Percentiles rank a stretch among this genome's conserved stretches.
Evolutionary conservation across 352 stramenopile genomes (phyloP).

Genomic region (Globisporangium perplexum): DNA sequence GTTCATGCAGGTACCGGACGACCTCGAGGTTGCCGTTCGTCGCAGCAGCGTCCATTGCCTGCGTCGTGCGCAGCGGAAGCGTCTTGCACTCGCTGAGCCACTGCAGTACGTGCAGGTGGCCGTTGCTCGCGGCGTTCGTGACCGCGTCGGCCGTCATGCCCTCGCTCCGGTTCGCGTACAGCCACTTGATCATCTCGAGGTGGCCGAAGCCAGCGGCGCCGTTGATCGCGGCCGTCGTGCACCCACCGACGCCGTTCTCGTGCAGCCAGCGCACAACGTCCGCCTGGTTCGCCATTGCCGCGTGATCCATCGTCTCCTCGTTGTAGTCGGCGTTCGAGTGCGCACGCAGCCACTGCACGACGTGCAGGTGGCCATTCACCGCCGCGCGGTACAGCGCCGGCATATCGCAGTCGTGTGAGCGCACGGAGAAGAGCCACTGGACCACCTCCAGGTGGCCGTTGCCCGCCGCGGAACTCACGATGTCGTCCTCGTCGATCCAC

Average conservation of each 20-base stretch:
- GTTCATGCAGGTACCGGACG: conserved; percentile 5
- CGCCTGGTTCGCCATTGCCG: conserved; percentile 27
- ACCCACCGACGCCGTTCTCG: conserved; percentile 18
- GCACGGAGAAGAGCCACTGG: conserved; percentile 15
- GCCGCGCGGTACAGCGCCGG: conserved; percentile 28
- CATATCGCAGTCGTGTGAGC: conserved; percentile 18
- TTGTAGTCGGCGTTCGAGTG: conserved; percentile 23
- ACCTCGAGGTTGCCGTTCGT: conserved; percentile 11
- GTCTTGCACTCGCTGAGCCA: conserved; percentile 19
- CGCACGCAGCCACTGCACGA: conserved; percentile 27
- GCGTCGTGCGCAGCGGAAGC: conserved; percentile 11
- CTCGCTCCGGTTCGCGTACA: conserved; percentile 24
- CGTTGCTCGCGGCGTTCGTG: conserved; percentile 34
- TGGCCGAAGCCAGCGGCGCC: conserved; percentile 32
- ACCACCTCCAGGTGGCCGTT: conserved; percentile 22
- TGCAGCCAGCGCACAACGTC: conserved; percentile 32
- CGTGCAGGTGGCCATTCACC: conserved; percentile 16
- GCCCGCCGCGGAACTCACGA: conserved; percentile 4
- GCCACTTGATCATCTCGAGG: conserved; percentile 30
- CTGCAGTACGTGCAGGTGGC: conserved; percentile 20
- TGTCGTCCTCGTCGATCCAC: conserved; percentile 4
- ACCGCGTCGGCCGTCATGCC: conserved; percentile 22
- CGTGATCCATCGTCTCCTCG: conserved; percentile 20
- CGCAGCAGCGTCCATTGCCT: conserved; percentile 18
- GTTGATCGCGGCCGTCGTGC: conserved; percentile 26